Conservation (phyloP, 768 basidiomycete genomes). For the Leccinellum luteum region DNA sequence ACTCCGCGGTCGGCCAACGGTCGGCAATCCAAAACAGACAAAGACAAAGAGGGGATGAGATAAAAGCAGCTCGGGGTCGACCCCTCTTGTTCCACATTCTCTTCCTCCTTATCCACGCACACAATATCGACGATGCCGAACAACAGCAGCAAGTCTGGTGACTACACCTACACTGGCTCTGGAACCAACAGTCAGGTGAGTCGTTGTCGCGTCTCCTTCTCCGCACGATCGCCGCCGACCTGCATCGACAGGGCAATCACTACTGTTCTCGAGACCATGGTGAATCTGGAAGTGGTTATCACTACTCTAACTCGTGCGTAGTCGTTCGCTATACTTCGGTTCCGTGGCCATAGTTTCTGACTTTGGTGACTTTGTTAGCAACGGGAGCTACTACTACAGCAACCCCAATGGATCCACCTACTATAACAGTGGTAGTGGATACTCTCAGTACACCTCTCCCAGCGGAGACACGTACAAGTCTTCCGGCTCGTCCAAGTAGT, state of each 20-base stretch:
- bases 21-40: constrained; percentile 8
- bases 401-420: constrained; percentile 63
- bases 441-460: constrained; percentile 50
- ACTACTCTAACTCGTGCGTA: constrained; percentile 58
- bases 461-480: constrained; percentile 33
- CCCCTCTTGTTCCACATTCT: neutral
- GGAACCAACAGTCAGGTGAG: constrained; percentile 55
- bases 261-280: constrained; percentile 54
- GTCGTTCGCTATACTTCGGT: neutral
- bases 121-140: constrained; percentile 12
- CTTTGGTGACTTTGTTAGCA: constrained; percentile 21
- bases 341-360: neutral
- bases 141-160: constrained; percentile 20
- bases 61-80: neutral
- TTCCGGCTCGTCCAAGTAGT: constrained; percentile 22
- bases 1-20: neutral
- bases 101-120: neutral
- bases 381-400: constrained; percentile 63
- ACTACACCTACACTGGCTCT: constrained; percentile 42
- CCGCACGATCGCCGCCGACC: neutral
- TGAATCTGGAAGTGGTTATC: constrained; percentile 45
- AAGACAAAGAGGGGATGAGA: constrained; percentile 13
- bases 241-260: constrained; percentile 50
- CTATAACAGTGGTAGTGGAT: constrained; percentile 49
- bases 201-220: constrained; percentile 6